Evolutionary conservation across 2,329 filamentous ascomycete genomes (phyloP), one percentile per base, ranked within the genome.

Genomic region (Arthrinium phaeospermum): DNA sequence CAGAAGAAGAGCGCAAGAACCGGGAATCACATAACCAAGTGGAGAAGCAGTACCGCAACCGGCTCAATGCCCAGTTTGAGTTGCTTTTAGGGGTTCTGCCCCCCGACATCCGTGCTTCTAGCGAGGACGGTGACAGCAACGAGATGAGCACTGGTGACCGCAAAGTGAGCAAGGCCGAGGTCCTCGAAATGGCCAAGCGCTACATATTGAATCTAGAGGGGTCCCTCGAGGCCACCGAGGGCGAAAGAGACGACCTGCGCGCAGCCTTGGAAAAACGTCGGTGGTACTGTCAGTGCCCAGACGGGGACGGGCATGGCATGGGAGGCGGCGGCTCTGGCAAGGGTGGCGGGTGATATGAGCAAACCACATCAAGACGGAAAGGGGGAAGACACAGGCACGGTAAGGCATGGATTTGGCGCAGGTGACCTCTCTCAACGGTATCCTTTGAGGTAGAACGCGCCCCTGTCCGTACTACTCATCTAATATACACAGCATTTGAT

Each of bases 41-140:
- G 12, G 85, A 86, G 78, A 85, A 86, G 76, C 84, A 86, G 75
- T 86, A 86, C 78, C 83, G 85, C 47, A 85, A 85, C 78, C 79
- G 85, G 34, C 82, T 86, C 46, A 86, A 86, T 73, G 78, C 80
- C 2, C 83, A 86, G 76, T 86, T 86, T 72, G 83, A 85, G 76
- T 79, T 79, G 61, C 82, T 86, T 16, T 79, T 86, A 1, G 79
- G 81, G 49, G 82, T 83, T 0, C 79, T 86, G 0, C 84, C 84
- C 1, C 75, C 81, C 69, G 77, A 76, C n/a, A 80, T 81, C 77
- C 79, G 80, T 71, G 51, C 75, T 44, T 77, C 76, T 61, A 76
- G 74, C 30, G 79, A 79, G 7, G 80, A 78, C 27, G 80, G 80
- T 41, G 78, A 74, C 22, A 72, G 75, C 74, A 30, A 72, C 68